Evolutionary conservation across 2,329 filamentous ascomycete species (phyloP).

Genomic region (Helminthosporium solani): DNA sequence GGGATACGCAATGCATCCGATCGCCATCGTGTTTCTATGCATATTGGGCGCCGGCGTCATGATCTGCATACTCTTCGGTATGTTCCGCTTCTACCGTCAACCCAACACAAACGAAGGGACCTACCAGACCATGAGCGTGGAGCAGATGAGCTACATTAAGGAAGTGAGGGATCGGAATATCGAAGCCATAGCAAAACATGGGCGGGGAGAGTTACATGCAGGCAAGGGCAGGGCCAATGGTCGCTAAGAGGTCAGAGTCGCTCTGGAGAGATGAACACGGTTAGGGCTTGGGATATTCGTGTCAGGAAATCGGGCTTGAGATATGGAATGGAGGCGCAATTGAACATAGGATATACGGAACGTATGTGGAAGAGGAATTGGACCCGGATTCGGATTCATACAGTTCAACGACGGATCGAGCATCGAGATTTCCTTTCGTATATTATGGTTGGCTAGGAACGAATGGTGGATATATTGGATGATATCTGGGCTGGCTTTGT

Average conservation of each 20-base stretch:
- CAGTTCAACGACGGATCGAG: no score
- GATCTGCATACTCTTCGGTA: conserved; percentile 8
- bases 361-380: no score
- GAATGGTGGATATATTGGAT: no score
- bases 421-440: no score
- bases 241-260: not conserved
- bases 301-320: no score
- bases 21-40: conserved; percentile 22
- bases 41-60: conserved; percentile 17
- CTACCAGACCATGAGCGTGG: not conserved
- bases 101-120: not conserved
- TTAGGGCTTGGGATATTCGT: no score
- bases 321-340: no score
- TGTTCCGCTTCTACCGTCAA: not conserved
- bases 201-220: not conserved
- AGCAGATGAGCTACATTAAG: not conserved
- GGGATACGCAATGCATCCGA: conserved; percentile 16
- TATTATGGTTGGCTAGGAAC: no score
- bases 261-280: no score
- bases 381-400: no score
- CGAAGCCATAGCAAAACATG: not conserved
- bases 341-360: no score
- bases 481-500: no score
- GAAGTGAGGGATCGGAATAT: not conserved
- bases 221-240: not conserved